These are phyloP conservation scores for Clohesyomyces aquaticus DNA, from an alignment of 495 filamentous ascomycete genomes.

Conservation along the genomic window DNA sequence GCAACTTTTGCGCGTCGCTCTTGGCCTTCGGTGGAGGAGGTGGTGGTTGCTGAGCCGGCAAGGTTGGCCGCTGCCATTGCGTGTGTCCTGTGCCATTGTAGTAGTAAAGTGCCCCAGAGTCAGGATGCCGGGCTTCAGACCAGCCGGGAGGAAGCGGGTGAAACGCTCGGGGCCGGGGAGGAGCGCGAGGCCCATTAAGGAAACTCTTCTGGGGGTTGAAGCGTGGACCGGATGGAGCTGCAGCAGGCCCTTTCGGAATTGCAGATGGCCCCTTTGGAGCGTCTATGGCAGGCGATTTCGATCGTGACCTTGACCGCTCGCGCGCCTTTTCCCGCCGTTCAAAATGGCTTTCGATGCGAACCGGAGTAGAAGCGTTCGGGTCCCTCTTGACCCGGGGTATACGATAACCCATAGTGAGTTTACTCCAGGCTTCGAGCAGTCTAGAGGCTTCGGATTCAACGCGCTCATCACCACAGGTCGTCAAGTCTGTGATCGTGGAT, in stretches of 20 bases:
- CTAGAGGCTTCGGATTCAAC: constrained; percentile 71
- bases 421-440: constrained; percentile 84
- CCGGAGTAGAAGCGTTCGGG: constrained; percentile 54
- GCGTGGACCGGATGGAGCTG: constrained; percentile 68
- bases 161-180: constrained; percentile 56
- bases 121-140: constrained; percentile 66
- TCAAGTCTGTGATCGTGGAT: constrained; percentile 72
- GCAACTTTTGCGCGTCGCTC: constrained; percentile 68
- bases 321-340: constrained; percentile 56
- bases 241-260: constrained; percentile 51
- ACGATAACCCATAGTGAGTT: constrained; percentile 87
- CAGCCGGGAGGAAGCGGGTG: constrained; percentile 75
- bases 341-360: constrained; percentile 66
- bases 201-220: constrained; percentile 63
- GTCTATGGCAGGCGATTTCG: constrained; percentile 54
- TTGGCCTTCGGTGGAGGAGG: constrained; percentile 65
- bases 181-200: constrained; percentile 61
- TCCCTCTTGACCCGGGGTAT: constrained; percentile 82
- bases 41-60: constrained; percentile 63
- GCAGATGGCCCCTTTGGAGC: constrained; percentile 51
- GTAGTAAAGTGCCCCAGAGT: constrained; percentile 74
- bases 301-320: constrained; percentile 55
- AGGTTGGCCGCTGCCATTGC: constrained; percentile 78
- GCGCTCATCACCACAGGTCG: constrained; percentile 68
- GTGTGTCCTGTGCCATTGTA: constrained; percentile 73